Base-by-base conservation (phyloP, 2,329 filamentous ascomycete genomes). In the Juglanconis juglandina region DNA sequence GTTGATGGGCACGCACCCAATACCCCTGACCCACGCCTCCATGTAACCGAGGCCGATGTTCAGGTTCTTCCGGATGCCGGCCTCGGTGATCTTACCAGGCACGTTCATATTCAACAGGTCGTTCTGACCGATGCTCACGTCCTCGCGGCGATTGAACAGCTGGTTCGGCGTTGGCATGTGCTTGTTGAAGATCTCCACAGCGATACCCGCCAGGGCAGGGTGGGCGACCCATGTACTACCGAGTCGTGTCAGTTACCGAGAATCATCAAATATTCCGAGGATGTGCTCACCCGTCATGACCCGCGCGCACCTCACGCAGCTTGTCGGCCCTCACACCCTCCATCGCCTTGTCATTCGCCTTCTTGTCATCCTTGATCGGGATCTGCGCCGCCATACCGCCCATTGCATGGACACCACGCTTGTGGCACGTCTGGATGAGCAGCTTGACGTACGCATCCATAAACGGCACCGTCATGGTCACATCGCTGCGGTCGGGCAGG, bases 101-200 rank as follows among this genome's bases (percentile, higher is more conserved):
- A 98, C 90, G 71, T 98, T 98, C 90, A 96, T 98, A 84, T 98
- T 98, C 62, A 98, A 85, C 56, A 99, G 84, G 72, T 98, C 95
- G 70, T 95, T 96, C 70, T 87, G 88, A 51, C 88, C 88, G 70
- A 99, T 88, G 71, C 85, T 79, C 62, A 97, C 92, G 52, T 98
- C 94, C 76, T 97, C 92, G 64, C 93, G 88, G 65, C 93, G 91
- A 64, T 92, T 80, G 75, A 94, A 95, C 70, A 96, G 87, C 79
- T 99, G 95, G 81, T 99, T 99, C 52, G 95, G 93, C 3, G 94
- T 96, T 9, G 95, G 95, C 95, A 99, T 99, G 82, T 98, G 81
- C 80, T 93, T 88, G 85, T 98, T 96, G 85, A 99, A 99, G 70
- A 98, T 84, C 52, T 97, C 94, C 46, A 87, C 87, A 30, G 95